A percentile compares a stretch with the other conserved stretches of the same genome.
These are phyloP conservation scores for Scalesia atractyloides DNA, from an alignment of 129 eudicot species.

Conservation along the genomic window DNA sequence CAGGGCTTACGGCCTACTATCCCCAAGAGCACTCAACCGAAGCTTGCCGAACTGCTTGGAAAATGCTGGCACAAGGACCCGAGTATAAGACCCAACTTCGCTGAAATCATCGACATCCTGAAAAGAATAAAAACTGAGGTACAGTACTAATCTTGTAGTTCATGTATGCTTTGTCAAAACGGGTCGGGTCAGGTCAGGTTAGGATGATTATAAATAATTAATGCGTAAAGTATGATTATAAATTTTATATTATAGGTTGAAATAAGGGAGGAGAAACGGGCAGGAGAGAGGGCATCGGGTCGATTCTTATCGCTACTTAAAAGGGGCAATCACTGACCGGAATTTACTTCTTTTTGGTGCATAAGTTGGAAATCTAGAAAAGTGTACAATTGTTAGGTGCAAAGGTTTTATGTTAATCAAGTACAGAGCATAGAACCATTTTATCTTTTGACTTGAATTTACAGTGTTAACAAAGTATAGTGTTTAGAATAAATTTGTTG, in stretches of 20 bases:
- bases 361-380: conserved; percentile 4
- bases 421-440: neutral
- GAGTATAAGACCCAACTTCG: conserved; percentile 77
- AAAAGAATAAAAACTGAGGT: conserved; percentile 75
- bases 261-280: conserved; percentile 54
- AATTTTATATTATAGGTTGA: conserved; percentile 51
- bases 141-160: conserved; percentile 16
- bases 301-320: conserved; percentile 81
- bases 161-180: neutral
- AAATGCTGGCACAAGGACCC: conserved; percentile 97
- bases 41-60: conserved; percentile 74
- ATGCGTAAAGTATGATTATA: neutral
- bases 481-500: too few species aligned
- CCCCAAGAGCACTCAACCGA: conserved; percentile 80
- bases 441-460: too few species aligned
- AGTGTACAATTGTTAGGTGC: neutral
- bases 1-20: conserved; percentile 90
- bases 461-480: too few species aligned
- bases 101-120: conserved; percentile 61
- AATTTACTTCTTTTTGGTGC: neutral
- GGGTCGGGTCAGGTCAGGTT: neutral
- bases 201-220: neutral
- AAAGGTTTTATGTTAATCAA: neutral
- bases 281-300: conserved; percentile 62
- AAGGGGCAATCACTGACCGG: conserved; percentile 62